These are phyloP conservation scores for Penstemon eatonii DNA, from an alignment of 257 asterid species.

Conservation along the genomic window DNA sequence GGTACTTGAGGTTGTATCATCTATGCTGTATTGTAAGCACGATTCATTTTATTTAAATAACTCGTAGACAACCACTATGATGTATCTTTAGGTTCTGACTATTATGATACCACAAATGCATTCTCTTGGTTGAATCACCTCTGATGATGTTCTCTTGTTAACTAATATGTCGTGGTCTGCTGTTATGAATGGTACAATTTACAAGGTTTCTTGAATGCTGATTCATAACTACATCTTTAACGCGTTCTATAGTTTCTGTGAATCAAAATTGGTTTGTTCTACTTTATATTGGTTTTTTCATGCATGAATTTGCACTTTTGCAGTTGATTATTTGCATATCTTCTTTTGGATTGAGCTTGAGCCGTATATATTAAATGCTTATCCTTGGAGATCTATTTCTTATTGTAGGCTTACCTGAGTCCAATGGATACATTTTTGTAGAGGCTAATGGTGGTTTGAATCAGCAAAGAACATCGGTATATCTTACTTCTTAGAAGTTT, in stretches of 20 bases:
- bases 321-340: conserved; percentile 11
- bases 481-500: conserved; percentile 18
- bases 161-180: conserved; percentile 1
- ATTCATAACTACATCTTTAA: not conserved
- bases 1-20: no score
- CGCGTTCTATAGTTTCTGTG: not conserved
- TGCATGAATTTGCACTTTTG: not conserved
- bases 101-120: conserved; percentile 6
- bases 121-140: not conserved
- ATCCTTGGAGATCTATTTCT: conserved; percentile 11
- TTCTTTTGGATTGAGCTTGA: conserved; percentile 16
- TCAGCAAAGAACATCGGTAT: conserved; percentile 97
- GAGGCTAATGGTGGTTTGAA: conserved; percentile 99
- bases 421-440: conserved; percentile 55
- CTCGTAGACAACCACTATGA: not conserved
- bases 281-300: not conserved
- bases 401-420: conserved; percentile 51
- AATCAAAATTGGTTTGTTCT: conserved; percentile 1
- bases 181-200: not conserved
- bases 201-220: not conserved
- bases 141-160: conserved; percentile 1
- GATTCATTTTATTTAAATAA: no score
- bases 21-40: no score
- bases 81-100: conserved; percentile 7
- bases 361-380: conserved; percentile 18